Conservation (phyloP, 2,329 filamentous ascomycete genomes). For the Claviceps maximensis region DNA sequence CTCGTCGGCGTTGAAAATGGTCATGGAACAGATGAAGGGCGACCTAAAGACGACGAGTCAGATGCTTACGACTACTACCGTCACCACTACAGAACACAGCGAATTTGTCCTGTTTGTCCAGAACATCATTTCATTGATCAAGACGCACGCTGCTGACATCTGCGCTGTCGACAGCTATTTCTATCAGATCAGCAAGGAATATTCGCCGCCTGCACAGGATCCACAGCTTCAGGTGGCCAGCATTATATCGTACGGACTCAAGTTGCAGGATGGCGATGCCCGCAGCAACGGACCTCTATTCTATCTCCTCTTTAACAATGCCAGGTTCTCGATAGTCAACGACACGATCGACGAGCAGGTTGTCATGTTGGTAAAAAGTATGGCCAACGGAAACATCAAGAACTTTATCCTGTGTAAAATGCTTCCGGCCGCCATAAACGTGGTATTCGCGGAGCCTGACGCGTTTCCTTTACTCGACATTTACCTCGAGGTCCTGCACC, state of each 20-base stretch:
- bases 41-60: conserved; percentile 30
- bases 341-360: conserved; percentile 34
- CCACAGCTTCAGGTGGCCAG: conserved; percentile 42
- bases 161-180: conserved; percentile 42
- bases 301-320: conserved; percentile 43
- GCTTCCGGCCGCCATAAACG: conserved; percentile 38
- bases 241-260: conserved; percentile 42
- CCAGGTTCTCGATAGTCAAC: conserved; percentile 39
- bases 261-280: conserved; percentile 37
- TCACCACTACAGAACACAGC: conserved; percentile 22
- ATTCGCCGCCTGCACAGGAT: conserved; percentile 41
- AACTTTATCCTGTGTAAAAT: conserved; percentile 37
- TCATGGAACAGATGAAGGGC: conserved; percentile 41
- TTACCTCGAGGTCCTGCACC: conserved; percentile 31
- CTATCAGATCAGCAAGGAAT: conserved; percentile 41
- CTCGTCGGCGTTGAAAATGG: conserved; percentile 27
- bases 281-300: conserved; percentile 37
- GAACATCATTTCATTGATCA: conserved; percentile 38
- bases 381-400: conserved; percentile 31
- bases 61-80: conserved; percentile 11
- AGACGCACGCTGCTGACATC: conserved; percentile 39
- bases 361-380: conserved; percentile 32
- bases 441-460: conserved; percentile 19
- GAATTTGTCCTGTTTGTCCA: conserved; percentile 38
- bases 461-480: conserved; percentile 37